phyloP scores from a whole-genome alignment of 2,329 filamentous ascomycete genomes.

The Lecanoromycetidae sp. region DNA sequence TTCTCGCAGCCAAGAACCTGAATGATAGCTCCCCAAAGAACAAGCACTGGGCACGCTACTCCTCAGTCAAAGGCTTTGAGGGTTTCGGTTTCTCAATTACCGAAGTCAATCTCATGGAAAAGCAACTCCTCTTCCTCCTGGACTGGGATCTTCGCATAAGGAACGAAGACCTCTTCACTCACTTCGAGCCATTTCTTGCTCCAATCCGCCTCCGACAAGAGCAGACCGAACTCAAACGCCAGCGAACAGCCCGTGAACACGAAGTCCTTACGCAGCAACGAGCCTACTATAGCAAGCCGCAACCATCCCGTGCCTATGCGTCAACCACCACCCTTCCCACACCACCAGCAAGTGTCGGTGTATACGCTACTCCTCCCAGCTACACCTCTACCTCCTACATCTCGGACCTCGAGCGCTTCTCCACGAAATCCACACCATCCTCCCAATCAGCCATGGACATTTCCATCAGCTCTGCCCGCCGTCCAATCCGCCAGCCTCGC shows the following conservation, averaged over 20 bases:
- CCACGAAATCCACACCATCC: conserved; percentile 5
- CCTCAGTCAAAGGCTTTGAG: conserved; percentile 57
- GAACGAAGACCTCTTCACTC: conserved; percentile 71
- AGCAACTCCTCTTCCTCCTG: conserved; percentile 86
- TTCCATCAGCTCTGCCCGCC: conserved; percentile 11
- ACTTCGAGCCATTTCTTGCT: conserved; percentile 77
- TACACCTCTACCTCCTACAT: conserved; percentile 17
- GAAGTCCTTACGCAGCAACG: conserved; percentile 16
- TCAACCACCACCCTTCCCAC: conserved; percentile 12
- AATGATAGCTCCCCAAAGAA: conserved; percentile 99
- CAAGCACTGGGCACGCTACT: conserved; percentile 99
- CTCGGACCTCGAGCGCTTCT: conserved; percentile 16
- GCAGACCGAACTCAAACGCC: conserved; percentile 38
- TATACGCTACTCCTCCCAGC: conserved; percentile 12
- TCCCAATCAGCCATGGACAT: conserved; percentile 12
- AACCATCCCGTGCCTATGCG: conserved; percentile 7
- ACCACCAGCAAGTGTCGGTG: conserved; percentile 5
- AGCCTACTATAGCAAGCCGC: conserved; percentile 15
- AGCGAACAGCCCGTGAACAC: conserved; percentile 23
- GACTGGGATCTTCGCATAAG: conserved; percentile 88
- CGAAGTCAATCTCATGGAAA: conserved; percentile 99
- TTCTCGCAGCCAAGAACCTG: conserved; percentile 81
- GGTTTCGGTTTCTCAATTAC: conserved; percentile 85
- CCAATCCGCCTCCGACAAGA: conserved; percentile 58
- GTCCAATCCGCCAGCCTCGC: conserved; percentile 19